A percentile compares a stretch with the other conserved stretches of the same genome.
These are phyloP conservation scores for Seiridium unicorne DNA, from an alignment of 2,329 filamentous ascomycete species.

Conservation along the genomic window DNA sequence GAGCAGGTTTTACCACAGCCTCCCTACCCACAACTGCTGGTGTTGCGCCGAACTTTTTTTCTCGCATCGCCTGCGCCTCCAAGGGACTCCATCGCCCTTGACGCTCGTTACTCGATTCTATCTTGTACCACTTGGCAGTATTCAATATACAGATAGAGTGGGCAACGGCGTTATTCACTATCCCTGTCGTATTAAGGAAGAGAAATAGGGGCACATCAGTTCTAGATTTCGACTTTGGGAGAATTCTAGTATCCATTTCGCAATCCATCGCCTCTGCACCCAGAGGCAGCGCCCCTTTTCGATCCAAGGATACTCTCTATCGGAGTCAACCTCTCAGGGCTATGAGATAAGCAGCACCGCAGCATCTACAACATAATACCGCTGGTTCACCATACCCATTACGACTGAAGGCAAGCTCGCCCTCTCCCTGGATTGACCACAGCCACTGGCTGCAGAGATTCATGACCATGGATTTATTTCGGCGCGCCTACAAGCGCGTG, in stretches of 20 bases:
- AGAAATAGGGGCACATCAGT: no score
- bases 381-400: no score
- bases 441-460: conserved; percentile 10
- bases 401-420: not conserved
- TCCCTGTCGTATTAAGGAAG: no score
- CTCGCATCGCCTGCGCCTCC: not conserved
- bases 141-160: not conserved
- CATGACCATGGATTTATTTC: conserved; percentile 55
- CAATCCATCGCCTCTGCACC: not conserved
- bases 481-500: conserved; percentile 51
- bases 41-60: no score
- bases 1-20: not conserved
- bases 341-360: no score
- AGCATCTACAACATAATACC: no score
- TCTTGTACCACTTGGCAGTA: not conserved
- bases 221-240: no score
- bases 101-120: not conserved
- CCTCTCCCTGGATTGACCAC: conserved; percentile 13
- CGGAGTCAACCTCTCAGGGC: not conserved
- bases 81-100: conserved; percentile 1
- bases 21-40: no score
- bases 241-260: no score
- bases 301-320: no score
- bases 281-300: no score
- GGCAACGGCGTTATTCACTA: no score